phyloP scores from a whole-genome alignment of 169 alveolate genomes.

The Plasmodium gaboni region DNA sequence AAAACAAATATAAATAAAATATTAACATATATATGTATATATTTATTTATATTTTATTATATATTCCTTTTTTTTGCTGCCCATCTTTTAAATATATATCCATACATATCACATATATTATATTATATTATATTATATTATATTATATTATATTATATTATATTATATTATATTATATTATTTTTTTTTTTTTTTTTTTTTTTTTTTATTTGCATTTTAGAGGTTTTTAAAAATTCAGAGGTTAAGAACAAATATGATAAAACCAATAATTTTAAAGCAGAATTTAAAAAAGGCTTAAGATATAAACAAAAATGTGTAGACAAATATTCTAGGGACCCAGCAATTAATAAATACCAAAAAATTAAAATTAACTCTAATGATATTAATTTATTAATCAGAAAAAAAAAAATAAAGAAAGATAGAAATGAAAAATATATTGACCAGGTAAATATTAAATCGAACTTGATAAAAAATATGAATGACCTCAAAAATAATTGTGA shows the following conservation, averaged over 20 bases:
- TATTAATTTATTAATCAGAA: constrained; percentile 35
- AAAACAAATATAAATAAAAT: background rate
- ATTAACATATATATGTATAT: background rate
- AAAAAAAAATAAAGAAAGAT: constrained; percentile 2
- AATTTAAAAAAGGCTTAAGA: constrained; percentile 49
- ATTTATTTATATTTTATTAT: background rate
- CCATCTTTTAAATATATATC: background rate
- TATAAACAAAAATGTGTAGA: constrained; percentile 71
- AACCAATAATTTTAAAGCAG: constrained; percentile 68
- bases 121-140: too few relatives aligned
- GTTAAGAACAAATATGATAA: constrained; percentile 42
- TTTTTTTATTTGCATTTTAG: constrained; percentile 17
- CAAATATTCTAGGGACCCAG: constrained; percentile 14
- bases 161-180: too few relatives aligned
- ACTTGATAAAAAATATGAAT: background rate
- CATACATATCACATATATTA: too few relatives aligned
- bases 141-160: too few relatives aligned
- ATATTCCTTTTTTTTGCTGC: too few relatives aligned
- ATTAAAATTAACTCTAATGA: constrained; percentile 61
- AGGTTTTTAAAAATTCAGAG: constrained; percentile 60
- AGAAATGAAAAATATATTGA: background rate
- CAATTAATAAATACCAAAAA: constrained; percentile 7
- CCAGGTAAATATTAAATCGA: background rate
- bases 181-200: background rate
- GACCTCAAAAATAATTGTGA: background rate